Percentiles rank a stretch among this genome's conserved stretches.
These are phyloP conservation scores for Torulaspora pretoriensis DNA, from an alignment of 1,139 yeast genomes.

Conservation along the genomic window DNA sequence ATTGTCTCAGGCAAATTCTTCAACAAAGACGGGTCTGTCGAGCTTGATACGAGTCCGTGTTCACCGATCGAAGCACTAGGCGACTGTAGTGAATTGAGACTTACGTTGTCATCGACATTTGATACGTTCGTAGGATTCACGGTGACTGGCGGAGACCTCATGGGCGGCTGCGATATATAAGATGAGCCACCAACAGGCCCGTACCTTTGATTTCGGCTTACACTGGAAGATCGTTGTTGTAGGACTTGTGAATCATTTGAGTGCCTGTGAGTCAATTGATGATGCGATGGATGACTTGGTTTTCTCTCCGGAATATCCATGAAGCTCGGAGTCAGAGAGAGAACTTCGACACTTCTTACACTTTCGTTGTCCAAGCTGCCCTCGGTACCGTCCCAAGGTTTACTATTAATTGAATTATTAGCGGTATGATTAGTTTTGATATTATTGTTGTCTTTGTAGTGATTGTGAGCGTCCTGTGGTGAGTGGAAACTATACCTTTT, in stretches of 20 bases:
- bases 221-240: conserved; percentile 29
- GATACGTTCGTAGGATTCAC: conserved; percentile 20
- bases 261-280: conserved; percentile 8
- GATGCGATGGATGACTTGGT: conserved; percentile 10
- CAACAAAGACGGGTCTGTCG: conserved; percentile 9
- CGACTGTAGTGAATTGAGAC: conserved; percentile 15
- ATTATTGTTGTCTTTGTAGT: conserved; percentile 7
- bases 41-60: conserved; percentile 5
- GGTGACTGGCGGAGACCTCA: conserved; percentile 11
- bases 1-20: conserved; percentile 10
- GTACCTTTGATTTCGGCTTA: conserved; percentile 28
- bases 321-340: conserved; percentile 40
- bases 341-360: conserved; percentile 37
- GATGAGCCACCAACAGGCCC: conserved; percentile 6
- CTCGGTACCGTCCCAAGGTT: conserved; percentile 15
- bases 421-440: conserved; percentile 4
- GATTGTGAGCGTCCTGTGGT: conserved; percentile 8
- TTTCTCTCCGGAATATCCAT: conserved; percentile 36
- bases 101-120: conserved; percentile 17
- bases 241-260: conserved; percentile 8
- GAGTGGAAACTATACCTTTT: conserved; percentile 8
- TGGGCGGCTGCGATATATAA: conserved; percentile 5
- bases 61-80: conserved; percentile 17
- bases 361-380: conserved; percentile 25
- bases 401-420: conserved; percentile 6